These are phyloP conservation scores for Pyrus communis DNA, from an alignment of 306 rosid genomes.

Conservation along the genomic window DNA sequence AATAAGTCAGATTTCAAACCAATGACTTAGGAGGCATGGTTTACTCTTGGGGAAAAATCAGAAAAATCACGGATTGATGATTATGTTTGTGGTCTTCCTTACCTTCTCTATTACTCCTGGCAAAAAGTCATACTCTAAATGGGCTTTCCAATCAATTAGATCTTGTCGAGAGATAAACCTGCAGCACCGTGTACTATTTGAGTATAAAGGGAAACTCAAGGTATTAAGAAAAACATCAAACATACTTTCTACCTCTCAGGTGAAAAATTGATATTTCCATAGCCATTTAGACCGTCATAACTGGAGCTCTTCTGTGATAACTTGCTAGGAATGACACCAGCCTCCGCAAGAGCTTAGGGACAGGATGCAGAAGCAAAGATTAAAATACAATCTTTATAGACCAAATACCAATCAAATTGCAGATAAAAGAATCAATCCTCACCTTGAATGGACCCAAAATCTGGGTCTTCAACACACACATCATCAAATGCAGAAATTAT, in stretches of 20 bases:
- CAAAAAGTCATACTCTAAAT: slow-evolving; percentile 58
- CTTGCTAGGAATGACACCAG: slow-evolving; percentile 80
- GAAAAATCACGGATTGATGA: slow-evolving; percentile 3
- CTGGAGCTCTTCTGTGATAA: slow-evolving; percentile 35
- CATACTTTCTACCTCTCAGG: slow-evolving; percentile 56
- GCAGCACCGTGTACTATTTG: slow-evolving; percentile 18
- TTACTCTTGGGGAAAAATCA: background rate
- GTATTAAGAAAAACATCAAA: slow-evolving; percentile 4
- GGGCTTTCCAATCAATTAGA: slow-evolving; percentile 82
- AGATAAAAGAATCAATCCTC: slow-evolving; percentile 13
- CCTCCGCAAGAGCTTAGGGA: slow-evolving; percentile 73
- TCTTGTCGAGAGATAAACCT: slow-evolving; percentile 85
- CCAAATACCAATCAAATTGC: background rate
- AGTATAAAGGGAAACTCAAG: slow-evolving; percentile 11
- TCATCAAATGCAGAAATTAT: slow-evolving; percentile 65
- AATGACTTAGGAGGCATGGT: slow-evolving; percentile 29
- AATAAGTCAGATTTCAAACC: slow-evolving; percentile 77
- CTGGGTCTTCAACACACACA: slow-evolving; percentile 46
- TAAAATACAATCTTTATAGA: slow-evolving; percentile 19
- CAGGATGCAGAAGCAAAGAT: slow-evolving; percentile 9
- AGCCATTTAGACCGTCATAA: slow-evolving; percentile 25
- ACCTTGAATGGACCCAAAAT: slow-evolving; percentile 76
- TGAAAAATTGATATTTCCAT: slow-evolving; percentile 30
- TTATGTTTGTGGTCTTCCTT: slow-evolving; percentile 16
- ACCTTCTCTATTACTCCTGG: slow-evolving; percentile 59